Evolutionary conservation across 2,329 filamentous ascomycete species (phyloP), one percentile per base, ranked within the genome.

Genomic region (Colletotrichum phormii): DNA sequence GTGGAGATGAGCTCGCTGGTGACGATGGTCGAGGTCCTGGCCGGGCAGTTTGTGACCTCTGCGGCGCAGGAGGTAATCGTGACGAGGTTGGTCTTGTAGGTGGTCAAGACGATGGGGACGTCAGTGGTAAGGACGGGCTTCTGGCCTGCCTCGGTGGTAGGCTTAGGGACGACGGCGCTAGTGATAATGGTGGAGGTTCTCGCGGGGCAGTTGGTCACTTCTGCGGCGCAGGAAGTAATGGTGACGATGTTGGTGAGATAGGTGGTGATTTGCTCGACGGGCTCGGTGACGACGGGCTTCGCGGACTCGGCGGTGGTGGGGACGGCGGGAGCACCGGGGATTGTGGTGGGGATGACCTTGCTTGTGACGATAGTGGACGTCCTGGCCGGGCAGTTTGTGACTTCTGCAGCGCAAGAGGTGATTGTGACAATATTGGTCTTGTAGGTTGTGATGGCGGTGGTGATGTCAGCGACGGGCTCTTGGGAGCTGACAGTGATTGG

Each of bases 31-130:
- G 81, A 82, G 26, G 78, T 75, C 31, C 77, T 77, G 4, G 73
- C 78, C 12, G 84, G 82, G 76, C 83, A 85, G 80, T 82, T 77
- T 51, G 76, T 78, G 1, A 84, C 80, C 15, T 77, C 77, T n/a
- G 88, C 82, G 55, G 84, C 86, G 80, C 89, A 91, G 55, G 86
- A 87, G 77, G 86, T 90, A 80, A 90, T 84, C 75, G 89, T 91
- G 46, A 65, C 53, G 53, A 74, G 67, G 72, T 75, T 75, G 18
- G 75, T 67, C 59, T 72, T 75, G 59, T 67, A 75, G 18, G 82
- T 85, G 60, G 80, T 81, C 77, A 80, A 84, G 64, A 85, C 78
- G 24, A 82, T 82, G 2, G 66, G 71, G 80, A 83, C 33, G 11
- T 60, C 35, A 75, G 83, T 84, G 73, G 78, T 79, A 74, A 77